These are phyloP conservation scores for Sequoia sempervirens DNA, from an alignment of 75 land plant genomes.

Conservation along the genomic window DNA sequence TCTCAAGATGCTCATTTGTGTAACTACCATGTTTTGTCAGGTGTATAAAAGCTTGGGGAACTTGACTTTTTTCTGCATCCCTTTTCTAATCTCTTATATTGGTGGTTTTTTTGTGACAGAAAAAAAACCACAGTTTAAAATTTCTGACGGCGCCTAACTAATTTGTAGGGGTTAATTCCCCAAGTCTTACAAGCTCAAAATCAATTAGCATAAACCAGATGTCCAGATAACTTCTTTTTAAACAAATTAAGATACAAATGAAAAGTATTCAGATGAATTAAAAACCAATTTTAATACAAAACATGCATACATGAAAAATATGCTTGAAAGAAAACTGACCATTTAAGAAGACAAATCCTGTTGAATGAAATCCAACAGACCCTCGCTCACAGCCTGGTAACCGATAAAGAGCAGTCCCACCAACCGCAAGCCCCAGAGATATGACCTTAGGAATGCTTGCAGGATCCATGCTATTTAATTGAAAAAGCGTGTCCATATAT, in stretches of 20 bases:
- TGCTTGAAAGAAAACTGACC: slow-evolving; percentile 39
- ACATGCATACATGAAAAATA: neutral
- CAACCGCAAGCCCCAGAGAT: slow-evolving; percentile 46
- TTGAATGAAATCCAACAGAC: slow-evolving; percentile 77
- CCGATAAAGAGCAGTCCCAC: slow-evolving; percentile 25
- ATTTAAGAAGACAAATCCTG: slow-evolving; percentile 64
- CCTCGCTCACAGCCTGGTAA: slow-evolving; percentile 63
- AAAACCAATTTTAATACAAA: neutral
- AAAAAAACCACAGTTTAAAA: neutral
- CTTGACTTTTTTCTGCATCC: neutral
- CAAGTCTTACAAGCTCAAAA: neutral
- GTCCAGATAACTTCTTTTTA: neutral
- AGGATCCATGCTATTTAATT: neutral
- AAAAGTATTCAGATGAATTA: neutral
- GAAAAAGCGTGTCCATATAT: neutral
- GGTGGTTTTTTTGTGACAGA: neutral
- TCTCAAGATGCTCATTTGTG: neutral
- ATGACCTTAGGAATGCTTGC: slow-evolving; percentile 12
- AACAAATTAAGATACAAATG: neutral
- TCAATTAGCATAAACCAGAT: neutral
- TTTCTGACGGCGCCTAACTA: neutral
- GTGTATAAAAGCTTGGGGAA: neutral
- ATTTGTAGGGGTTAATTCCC: neutral
- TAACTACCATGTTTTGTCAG: neutral
- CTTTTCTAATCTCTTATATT: neutral